Conservation (phyloP, 345 rosid genomes). For the Triadica sebifera region DNA sequence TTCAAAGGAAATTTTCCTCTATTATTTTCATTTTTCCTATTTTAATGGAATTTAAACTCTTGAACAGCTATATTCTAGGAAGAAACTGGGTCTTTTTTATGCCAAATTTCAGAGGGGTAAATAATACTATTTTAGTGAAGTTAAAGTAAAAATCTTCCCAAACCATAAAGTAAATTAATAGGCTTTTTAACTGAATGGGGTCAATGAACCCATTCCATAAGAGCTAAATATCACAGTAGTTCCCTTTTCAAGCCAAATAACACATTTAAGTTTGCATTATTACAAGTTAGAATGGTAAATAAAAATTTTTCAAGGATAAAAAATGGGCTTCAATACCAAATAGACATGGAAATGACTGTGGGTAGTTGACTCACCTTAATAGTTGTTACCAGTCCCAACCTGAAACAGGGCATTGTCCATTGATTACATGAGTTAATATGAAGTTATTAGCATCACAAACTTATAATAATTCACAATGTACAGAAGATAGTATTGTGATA, state of each 20-base stretch:
- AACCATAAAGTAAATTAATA: no score
- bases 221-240: no score
- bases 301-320: neutral
- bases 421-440: constrained; percentile 12
- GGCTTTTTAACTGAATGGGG: no score
- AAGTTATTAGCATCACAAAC: neutral
- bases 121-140: no score
- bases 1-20: no score
- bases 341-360: neutral
- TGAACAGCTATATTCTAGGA: no score
- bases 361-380: constrained; percentile 35
- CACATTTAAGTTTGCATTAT: neutral
- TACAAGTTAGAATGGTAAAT: neutral
- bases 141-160: no score
- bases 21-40: no score
- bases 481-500: neutral
- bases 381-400: constrained; percentile 50
- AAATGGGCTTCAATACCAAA: neutral
- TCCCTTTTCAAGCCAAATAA: neutral
- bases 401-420: constrained; percentile 27
- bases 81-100: no score
- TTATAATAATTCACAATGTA: neutral
- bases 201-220: no score
- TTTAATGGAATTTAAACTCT: no score
- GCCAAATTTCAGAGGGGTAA: no score